These are phyloP conservation scores for Phytophthora tentaculata DNA, from an alignment of 352 stramenopile species.

Conservation along the genomic window DNA sequence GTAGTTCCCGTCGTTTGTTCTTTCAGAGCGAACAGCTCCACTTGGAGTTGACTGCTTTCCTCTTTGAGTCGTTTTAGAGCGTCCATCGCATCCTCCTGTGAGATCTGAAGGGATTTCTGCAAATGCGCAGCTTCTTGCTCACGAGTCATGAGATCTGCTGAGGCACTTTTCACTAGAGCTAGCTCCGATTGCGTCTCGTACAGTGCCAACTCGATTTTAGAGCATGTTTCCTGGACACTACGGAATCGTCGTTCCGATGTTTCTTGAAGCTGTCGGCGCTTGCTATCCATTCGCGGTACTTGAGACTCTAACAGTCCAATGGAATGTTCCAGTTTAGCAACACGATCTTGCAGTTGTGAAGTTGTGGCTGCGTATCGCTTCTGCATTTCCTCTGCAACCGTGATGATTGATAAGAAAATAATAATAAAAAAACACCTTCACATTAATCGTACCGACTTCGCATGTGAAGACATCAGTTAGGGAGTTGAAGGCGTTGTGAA, in stretches of 20 bases:
- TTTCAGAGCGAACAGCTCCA: constrained; percentile 48
- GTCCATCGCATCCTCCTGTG: constrained; percentile 54
- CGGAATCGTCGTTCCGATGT: constrained; percentile 46
- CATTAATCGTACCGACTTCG: constrained; percentile 42
- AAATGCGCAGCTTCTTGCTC: constrained; percentile 52
- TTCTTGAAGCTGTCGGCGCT: constrained; percentile 48
- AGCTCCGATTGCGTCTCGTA: constrained; percentile 63
- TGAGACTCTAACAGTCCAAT: constrained; percentile 45
- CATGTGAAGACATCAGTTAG: constrained; percentile 65
- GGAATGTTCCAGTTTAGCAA: constrained; percentile 41
- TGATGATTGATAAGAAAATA: too few relatives aligned
- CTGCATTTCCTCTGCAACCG: constrained; percentile 49
- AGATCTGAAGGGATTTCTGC: constrained; percentile 48
- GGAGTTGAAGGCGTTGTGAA: constrained; percentile 64
- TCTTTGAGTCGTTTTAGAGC: constrained; percentile 48
- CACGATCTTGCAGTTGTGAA: constrained; percentile 37
- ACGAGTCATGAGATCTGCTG: constrained; percentile 52
- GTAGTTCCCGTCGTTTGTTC: constrained; percentile 36
- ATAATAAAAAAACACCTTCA: too few relatives aligned
- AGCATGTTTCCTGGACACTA: constrained; percentile 53
- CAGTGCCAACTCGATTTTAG: constrained; percentile 50
- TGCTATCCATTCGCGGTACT: constrained; percentile 43
- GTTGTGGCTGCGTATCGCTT: constrained; percentile 30
- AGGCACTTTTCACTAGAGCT: constrained; percentile 41
- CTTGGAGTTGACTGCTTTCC: constrained; percentile 47